Percentiles rank a stretch among this genome's conserved stretches.
These are phyloP conservation scores for Flaveria floridana DNA, from an alignment of 140 eudicot genomes.

Conservation along the genomic window DNA sequence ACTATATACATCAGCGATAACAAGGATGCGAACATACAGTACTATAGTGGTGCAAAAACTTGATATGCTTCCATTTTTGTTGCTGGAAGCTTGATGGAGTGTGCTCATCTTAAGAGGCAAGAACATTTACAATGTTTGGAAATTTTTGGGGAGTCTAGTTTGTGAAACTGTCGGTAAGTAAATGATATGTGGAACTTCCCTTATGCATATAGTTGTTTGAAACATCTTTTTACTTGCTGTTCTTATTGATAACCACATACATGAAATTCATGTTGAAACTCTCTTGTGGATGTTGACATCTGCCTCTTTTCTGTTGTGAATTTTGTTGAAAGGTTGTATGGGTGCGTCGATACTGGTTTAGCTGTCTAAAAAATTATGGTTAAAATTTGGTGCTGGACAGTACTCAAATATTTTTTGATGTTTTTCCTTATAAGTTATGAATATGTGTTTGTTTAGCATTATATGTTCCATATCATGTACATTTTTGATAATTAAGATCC, in stretches of 20 bases:
- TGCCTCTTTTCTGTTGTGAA: not conserved
- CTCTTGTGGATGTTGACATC: not conserved
- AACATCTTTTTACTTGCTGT: not conserved
- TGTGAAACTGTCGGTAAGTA: not conserved
- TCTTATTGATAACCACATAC: not conserved
- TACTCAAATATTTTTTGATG: not conserved
- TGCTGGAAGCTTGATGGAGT: conserved; percentile 5
- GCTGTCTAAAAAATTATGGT: not conserved
- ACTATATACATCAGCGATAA: not conserved
- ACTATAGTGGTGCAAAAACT: not conserved
- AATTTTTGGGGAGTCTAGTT: not conserved
- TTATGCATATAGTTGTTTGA: not conserved
- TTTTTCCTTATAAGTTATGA: not conserved
- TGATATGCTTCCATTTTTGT: not conserved
- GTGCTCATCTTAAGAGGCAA: not conserved
- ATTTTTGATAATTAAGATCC: not conserved
- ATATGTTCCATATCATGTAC: not conserved
- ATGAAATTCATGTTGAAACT: not conserved
- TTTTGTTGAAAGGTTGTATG: not conserved
- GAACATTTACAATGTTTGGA: not conserved
- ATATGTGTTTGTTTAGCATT: not conserved
- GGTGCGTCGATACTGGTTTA: not conserved
- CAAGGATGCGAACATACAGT: not conserved
- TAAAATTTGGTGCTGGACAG: not conserved
- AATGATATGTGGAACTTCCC: too few relatives aligned